These are phyloP conservation scores for Cytospora chrysosperma DNA, from an alignment of 2,329 filamentous ascomycete species.

Conservation along the genomic window DNA sequence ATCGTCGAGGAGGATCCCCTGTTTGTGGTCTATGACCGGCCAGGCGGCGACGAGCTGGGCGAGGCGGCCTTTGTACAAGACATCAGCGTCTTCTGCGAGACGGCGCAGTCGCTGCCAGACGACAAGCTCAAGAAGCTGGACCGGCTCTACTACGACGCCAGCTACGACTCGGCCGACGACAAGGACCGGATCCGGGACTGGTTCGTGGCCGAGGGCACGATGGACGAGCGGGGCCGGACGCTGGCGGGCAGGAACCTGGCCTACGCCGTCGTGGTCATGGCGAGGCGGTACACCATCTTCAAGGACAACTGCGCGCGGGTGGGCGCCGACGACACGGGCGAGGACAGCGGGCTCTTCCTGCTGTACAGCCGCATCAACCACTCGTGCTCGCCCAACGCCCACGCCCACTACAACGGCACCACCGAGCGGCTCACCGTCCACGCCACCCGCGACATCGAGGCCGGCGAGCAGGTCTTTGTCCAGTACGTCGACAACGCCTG, in stretches of 20 bases:
- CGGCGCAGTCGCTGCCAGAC: not conserved
- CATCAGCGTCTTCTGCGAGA: constrained; percentile 13
- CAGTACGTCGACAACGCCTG: constrained; percentile 2
- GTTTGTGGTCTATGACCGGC: constrained; percentile 8
- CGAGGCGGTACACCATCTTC: constrained; percentile 2
- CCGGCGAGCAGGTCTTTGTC: constrained; percentile 25
- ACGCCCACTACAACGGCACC: constrained; percentile 21
- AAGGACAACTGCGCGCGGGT: not conserved
- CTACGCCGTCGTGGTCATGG: constrained; percentile 2
- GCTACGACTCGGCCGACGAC: not conserved
- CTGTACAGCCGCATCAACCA: constrained; percentile 24
- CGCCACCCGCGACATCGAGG: constrained; percentile 22
- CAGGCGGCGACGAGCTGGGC: not conserved
- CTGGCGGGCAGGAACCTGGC: too few species aligned
- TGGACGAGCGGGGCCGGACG: not conserved
- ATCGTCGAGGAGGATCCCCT: constrained; percentile 18
- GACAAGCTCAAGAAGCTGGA: not conserved
- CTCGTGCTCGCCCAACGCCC: constrained; percentile 27
- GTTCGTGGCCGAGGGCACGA: not conserved
- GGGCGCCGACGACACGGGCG: not conserved
- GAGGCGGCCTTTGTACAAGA: not conserved
- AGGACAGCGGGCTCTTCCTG: constrained; percentile 6
- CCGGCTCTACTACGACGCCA: not conserved
- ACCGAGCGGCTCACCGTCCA: constrained; percentile 25
- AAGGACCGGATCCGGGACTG: not conserved